Evolutionary conservation across 2,329 filamentous ascomycete species (phyloP).

Genomic region (Alternaria ventricosa): DNA sequence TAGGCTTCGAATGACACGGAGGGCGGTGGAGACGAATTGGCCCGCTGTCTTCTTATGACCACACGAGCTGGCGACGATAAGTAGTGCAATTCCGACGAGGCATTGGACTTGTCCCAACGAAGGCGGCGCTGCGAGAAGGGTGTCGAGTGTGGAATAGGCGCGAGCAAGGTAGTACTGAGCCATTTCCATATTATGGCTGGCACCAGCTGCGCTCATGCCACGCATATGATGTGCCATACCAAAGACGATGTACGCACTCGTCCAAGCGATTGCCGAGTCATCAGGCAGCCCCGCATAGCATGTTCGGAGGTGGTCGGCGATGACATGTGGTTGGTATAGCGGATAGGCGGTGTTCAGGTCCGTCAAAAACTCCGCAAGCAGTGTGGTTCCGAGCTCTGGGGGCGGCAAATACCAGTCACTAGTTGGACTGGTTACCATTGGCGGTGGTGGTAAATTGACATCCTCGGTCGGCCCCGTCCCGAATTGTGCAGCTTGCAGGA

Average conservation of each 20-base stretch:
- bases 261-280: slow-evolving; percentile 32
- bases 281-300: slow-evolving; percentile 32
- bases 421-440: background rate
- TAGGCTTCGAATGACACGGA: slow-evolving; percentile 30
- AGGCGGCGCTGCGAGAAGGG: slow-evolving; percentile 24
- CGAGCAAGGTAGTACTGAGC: slow-evolving; percentile 29
- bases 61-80: slow-evolving; percentile 22
- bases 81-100: slow-evolving; percentile 25
- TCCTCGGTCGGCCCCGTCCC: background rate
- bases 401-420: slow-evolving; percentile 30
- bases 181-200: slow-evolving; percentile 25
- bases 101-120: slow-evolving; percentile 32
- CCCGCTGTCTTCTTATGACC: slow-evolving; percentile 6
- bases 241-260: slow-evolving; percentile 31
- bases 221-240: slow-evolving; percentile 34
- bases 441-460: background rate
- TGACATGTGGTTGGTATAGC: slow-evolving; percentile 27
- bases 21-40: slow-evolving; percentile 31
- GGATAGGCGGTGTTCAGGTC: slow-evolving; percentile 35
- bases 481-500: slow-evolving; percentile 19
- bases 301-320: slow-evolving; percentile 31
- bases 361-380: slow-evolving; percentile 32
- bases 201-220: slow-evolving; percentile 29
- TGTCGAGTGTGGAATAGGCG: slow-evolving; percentile 18
- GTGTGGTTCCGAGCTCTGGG: slow-evolving; percentile 28